These are phyloP conservation scores for Pythium brachiatum DNA, from an alignment of 352 stramenopile species.

Conservation along the genomic window DNA sequence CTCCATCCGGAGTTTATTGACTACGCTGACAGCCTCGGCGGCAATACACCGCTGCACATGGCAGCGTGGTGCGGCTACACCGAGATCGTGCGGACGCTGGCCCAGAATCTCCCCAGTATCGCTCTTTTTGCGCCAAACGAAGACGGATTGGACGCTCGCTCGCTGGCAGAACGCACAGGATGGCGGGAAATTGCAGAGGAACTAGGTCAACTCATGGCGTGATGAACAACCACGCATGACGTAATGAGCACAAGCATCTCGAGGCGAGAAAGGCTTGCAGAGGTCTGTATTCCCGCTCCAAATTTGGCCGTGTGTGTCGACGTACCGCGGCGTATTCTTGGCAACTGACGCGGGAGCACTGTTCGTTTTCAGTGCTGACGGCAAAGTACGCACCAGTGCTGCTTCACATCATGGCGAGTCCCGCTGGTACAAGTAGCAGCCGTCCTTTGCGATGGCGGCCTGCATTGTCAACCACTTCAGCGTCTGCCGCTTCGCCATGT, in stretches of 20 bases:
- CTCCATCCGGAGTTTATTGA: conserved; percentile 64
- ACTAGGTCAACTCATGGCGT: not conserved
- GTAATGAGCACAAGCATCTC: no score
- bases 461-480: not conserved
- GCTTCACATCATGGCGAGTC: not conserved
- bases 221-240: not conserved
- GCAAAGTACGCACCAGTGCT: no score
- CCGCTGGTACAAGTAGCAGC: not conserved
- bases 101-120: conserved; percentile 39
- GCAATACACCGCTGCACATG: conserved; percentile 70
- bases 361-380: no score
- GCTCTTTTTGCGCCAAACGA: conserved; percentile 57
- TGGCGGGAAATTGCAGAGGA: conserved; percentile 12
- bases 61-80: conserved; percentile 42
- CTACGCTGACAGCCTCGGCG: conserved; percentile 50
- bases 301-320: no score
- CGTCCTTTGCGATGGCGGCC: not conserved
- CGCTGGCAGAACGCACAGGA: conserved; percentile 38
- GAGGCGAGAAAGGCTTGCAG: no score
- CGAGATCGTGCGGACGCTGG: conserved; percentile 31
- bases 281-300: no score
- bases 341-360: no score
- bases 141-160: conserved; percentile 39
- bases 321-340: no score
- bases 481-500: not conserved